These are phyloP conservation scores for Cystobasidium pallidum DNA, from an alignment of 1,284 basidiomycete species.

Conservation along the genomic window DNA sequence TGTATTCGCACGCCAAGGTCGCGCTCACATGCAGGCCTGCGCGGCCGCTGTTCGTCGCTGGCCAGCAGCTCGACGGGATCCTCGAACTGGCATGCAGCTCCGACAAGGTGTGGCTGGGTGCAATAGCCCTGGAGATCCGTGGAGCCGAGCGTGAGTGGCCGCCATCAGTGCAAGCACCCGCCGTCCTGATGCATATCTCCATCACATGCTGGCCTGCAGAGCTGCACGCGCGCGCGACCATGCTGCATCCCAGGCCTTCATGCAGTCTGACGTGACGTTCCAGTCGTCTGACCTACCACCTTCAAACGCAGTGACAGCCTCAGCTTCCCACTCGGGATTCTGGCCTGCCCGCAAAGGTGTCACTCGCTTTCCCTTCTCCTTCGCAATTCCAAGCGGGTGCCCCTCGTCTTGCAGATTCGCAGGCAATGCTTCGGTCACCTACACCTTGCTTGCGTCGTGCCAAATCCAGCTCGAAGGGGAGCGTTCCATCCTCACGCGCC, in stretches of 20 bases:
- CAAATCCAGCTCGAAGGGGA: slow-evolving; percentile 40
- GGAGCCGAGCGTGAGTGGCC: slow-evolving; percentile 40
- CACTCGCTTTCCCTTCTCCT: slow-evolving; percentile 53
- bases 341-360: slow-evolving; percentile 53
- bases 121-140: slow-evolving; percentile 48
- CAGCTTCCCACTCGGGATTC: slow-evolving; percentile 43
- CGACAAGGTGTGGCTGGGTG: slow-evolving; percentile 46
- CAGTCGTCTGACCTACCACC: slow-evolving; percentile 52
- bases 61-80: slow-evolving; percentile 46
- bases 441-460: slow-evolving; percentile 49
- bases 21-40: slow-evolving; percentile 30
- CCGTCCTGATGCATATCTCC: no score
- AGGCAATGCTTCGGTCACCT: slow-evolving; percentile 49
- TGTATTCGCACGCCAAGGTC: slow-evolving; percentile 28
- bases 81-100: slow-evolving; percentile 48
- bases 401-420: slow-evolving; percentile 52
- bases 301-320: slow-evolving; percentile 50
- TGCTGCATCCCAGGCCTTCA: slow-evolving; percentile 52
- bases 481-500: slow-evolving; percentile 23
- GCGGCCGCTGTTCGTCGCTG: slow-evolving; percentile 44
- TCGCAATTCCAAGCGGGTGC: slow-evolving; percentile 48
- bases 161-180: no score
- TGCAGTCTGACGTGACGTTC: slow-evolving; percentile 50
- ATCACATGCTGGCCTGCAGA: slow-evolving; percentile 47
- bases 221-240: slow-evolving; percentile 52